Conservation (phyloP, 2,329 filamentous ascomycete genomes). For the Aspergillus viridinutans region DNA sequence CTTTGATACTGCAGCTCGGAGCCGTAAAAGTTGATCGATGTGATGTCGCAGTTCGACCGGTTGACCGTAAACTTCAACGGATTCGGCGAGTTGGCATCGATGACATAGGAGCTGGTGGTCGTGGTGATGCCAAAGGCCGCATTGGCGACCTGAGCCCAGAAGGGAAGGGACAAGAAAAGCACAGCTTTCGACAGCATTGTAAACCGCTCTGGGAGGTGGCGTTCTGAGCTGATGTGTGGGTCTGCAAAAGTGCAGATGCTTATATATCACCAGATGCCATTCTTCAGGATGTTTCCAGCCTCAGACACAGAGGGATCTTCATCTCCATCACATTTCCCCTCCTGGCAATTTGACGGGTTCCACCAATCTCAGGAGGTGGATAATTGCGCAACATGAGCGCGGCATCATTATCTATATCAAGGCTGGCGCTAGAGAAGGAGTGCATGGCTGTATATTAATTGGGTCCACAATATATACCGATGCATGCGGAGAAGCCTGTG, state of each 20-base stretch:
- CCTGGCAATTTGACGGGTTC: slow-evolving; percentile 4
- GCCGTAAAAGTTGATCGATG: slow-evolving; percentile 57
- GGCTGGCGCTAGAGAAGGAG: not conserved
- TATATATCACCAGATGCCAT: not conserved
- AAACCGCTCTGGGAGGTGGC: not conserved
- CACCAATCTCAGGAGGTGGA: slow-evolving; percentile 6
- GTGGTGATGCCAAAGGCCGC: slow-evolving; percentile 28
- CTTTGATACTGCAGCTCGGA: slow-evolving; percentile 55
- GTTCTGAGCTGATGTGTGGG: not conserved
- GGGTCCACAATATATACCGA: not conserved
- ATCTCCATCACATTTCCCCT: not conserved
- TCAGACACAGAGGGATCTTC: not conserved
- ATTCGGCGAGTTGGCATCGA: slow-evolving; percentile 49
- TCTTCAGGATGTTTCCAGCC: not conserved
- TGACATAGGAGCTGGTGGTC: slow-evolving; percentile 31
- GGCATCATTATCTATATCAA: not conserved
- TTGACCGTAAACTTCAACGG: slow-evolving; percentile 50
- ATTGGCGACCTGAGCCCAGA: slow-evolving; percentile 18
- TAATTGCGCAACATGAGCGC: not conserved
- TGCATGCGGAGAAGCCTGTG: not conserved
- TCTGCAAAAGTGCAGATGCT: not conserved
- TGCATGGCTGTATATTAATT: not conserved
- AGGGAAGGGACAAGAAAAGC: slow-evolving; percentile 14
- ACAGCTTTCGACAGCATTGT: slow-evolving; percentile 17
- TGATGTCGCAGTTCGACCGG: slow-evolving; percentile 58